Percentiles rank a stretch among this genome's conserved stretches.
Conservation (phyloP, 192 early-diverging fungal genomes). For the Umbelopsis vinacea region DNA sequence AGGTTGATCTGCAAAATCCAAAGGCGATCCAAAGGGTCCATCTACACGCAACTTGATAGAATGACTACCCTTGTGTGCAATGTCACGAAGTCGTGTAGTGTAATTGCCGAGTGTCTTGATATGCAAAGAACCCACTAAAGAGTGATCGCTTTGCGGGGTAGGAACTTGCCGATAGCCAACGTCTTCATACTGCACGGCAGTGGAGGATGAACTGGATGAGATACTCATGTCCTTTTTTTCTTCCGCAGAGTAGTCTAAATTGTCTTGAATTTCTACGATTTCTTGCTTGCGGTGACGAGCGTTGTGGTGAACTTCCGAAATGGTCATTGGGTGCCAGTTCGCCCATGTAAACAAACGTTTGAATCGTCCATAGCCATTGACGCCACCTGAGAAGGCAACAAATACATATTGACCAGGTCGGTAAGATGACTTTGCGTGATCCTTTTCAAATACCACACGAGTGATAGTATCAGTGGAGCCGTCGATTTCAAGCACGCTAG, state of each 20-base stretch:
- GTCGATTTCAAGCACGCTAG: conserved; percentile 20
- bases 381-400: conserved; percentile 32
- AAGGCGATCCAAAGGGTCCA: conserved; percentile 46
- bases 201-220: background rate
- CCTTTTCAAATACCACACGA: conserved; percentile 27
- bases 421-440: conserved; percentile 18
- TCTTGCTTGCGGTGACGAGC: background rate
- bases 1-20: conserved; percentile 40
- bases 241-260: background rate
- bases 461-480: conserved; percentile 7
- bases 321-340: conserved; percentile 44
- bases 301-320: conserved; percentile 34
- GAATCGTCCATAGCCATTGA: conserved; percentile 17
- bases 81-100: conserved; percentile 29
- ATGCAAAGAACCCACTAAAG: conserved; percentile 35
- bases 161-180: background rate
- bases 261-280: background rate
- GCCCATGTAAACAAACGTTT: conserved; percentile 8
- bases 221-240: conserved; percentile 6
- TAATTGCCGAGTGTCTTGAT: conserved; percentile 44
- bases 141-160: background rate
- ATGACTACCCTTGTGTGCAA: background rate
- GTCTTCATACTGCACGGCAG: background rate
- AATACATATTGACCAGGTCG: conserved; percentile 51
- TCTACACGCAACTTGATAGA: conserved; percentile 30